These are phyloP conservation scores for Blastobotrys capitulatus DNA, from an alignment of 1,139 yeast genomes.

Conservation along the genomic window DNA sequence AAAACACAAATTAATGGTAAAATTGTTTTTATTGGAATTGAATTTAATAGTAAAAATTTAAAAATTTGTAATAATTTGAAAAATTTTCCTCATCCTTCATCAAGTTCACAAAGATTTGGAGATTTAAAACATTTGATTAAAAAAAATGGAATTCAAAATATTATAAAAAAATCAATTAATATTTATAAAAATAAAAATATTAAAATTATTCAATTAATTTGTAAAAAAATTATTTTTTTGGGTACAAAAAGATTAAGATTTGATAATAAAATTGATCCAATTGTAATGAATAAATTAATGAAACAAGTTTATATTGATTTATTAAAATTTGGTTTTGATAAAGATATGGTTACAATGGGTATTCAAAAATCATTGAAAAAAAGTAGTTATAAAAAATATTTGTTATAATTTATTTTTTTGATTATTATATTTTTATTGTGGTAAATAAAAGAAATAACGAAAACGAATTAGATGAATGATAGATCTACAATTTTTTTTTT, in stretches of 20 bases:
- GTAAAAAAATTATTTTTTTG: background rate
- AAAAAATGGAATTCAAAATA: background rate
- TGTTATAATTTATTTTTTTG: background rate
- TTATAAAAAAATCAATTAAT: background rate
- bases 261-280: background rate
- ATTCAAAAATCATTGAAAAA: background rate
- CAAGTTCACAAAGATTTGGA: background rate
- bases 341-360: background rate
- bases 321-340: background rate
- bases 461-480: too few relatives aligned
- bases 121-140: background rate
- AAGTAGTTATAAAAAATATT: background rate
- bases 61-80: background rate
- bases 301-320: background rate
- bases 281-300: background rate
- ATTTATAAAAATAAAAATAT: background rate
- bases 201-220: background rate
- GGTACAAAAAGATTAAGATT: background rate
- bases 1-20: slow-evolving; percentile 43
- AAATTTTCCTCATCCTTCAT: background rate
- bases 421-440: too few relatives aligned
- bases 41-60: background rate
- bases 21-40: slow-evolving; percentile 2
- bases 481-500: too few relatives aligned
- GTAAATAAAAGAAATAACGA: too few relatives aligned